Base-by-base conservation (phyloP, 495 filamentous ascomycete species). In the Annulohypoxylon nitens region DNA sequence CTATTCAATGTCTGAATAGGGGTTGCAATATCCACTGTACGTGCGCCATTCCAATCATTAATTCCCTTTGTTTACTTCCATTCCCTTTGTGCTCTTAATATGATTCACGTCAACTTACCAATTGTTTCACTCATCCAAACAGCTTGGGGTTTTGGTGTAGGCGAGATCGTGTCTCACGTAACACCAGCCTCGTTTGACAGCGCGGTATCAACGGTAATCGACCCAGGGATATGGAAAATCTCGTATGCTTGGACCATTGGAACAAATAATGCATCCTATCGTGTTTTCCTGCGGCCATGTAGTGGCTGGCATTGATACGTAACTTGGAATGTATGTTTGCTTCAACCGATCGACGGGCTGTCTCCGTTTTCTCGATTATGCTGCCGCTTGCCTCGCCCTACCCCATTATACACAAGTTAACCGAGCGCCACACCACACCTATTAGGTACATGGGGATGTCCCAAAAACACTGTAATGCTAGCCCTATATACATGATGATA, bases 101-200 rank as follows among this genome's bases (percentile, higher is more conserved):
- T 51, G 41, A 41, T 64, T 8, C 39, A 64, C n/a, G 54, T 41
- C 12, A 37, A 43, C 45, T 34, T 5, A 30, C 16, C 26, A 34
- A 47, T 18, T 36, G 23, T 14, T 26, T 33, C 48, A 54, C 11
- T 33, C 33, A 41, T 7, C 20, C 20, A 39, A 26, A 30, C 12
- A 41, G 9, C 12, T 53, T 2, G 18, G 39, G 18, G 10, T 34
- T 4, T 23, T 23, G 20, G 1, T n/a, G 47, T 48, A 34, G 8
- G 51, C 37, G 43, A 68, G 57, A 68, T 68, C 65, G 12, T 61
- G 61, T 66, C 62, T 37, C 36, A 66, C 26, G 47, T 62, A 8
- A 18, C 26, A 57, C 33, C 14, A 50, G 14, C 1, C 1, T 12
- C 57, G 16, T 65, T 58, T 65, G n/a, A 41, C 37, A 20, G 39